Evolutionary conservation across 441 rosid genomes (phyloP).

Genomic region (Populus hybrid): DNA sequence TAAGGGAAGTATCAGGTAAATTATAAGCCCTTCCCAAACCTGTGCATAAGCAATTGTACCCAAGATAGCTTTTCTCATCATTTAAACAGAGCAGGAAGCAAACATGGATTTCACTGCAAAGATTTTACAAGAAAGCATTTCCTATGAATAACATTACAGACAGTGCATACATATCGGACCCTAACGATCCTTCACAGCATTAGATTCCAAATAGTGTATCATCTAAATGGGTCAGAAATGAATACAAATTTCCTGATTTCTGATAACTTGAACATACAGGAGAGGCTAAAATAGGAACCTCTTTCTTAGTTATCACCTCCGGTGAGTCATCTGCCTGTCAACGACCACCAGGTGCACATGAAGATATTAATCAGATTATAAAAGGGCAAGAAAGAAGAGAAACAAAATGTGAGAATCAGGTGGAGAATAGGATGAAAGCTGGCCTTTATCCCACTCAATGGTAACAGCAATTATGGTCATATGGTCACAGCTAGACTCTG

Average conservation of each 20-base stretch:
- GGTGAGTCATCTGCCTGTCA: slow-evolving; percentile 58
- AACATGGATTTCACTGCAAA: slow-evolving; percentile 2
- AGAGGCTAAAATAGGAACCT: slow-evolving; percentile 37
- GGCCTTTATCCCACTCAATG: slow-evolving; percentile 30
- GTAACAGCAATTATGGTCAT: slow-evolving; percentile 32
- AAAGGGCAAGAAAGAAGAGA: slow-evolving; percentile 20
- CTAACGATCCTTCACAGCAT: slow-evolving; percentile 20
- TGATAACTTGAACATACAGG: slow-evolving; percentile 24
- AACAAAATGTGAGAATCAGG: slow-evolving; percentile 30
- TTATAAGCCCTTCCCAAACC: no score
- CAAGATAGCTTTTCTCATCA: no score
- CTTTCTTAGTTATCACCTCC: slow-evolving; percentile 74
- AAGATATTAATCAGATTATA: slow-evolving; percentile 32
- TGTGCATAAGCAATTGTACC: neutral
- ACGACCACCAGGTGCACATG: slow-evolving; percentile 71
- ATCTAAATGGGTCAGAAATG: slow-evolving; percentile 21
- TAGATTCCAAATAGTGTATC: slow-evolving; percentile 16
- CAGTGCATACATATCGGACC: slow-evolving; percentile 12
- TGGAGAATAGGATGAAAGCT: slow-evolving; percentile 22
- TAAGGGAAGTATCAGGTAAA: no score
- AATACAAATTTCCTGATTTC: slow-evolving; percentile 14
- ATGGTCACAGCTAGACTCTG: neutral
- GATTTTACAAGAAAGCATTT: slow-evolving; percentile 8
- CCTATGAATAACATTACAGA: slow-evolving; percentile 13
- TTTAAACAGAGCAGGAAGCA: neutral